phyloP scores from a whole-genome alignment of 345 rosid species.

The Populus nigra region DNA sequence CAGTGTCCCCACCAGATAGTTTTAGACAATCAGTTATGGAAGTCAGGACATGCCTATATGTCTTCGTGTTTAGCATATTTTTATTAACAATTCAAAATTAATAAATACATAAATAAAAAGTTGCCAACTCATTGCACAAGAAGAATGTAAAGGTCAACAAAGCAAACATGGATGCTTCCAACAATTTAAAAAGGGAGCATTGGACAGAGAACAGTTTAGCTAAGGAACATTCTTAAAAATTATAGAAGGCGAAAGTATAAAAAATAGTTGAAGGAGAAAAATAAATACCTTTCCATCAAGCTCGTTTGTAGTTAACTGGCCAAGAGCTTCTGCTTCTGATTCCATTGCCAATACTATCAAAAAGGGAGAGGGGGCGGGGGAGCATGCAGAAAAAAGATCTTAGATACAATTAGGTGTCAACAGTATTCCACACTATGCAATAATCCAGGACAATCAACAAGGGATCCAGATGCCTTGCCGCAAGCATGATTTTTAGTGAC shows the following conservation, averaged over 20 bases:
- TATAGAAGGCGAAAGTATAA: neutral
- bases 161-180: neutral
- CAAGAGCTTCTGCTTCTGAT: slow-evolving; percentile 69
- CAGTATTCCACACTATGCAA: neutral
- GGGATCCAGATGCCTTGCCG: neutral
- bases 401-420: neutral
- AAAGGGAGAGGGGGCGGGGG: neutral
- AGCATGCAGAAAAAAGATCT: slow-evolving; percentile 11
- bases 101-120: neutral
- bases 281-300: slow-evolving; percentile 65
- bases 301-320: slow-evolving; percentile 61
- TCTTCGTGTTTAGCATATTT: neutral
- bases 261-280: neutral
- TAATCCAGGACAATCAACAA: neutral
- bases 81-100: neutral
- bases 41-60: neutral
- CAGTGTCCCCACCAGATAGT: too few relatives aligned
- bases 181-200: neutral
- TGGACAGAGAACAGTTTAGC: neutral
- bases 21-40: neutral
- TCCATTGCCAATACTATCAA: slow-evolving; percentile 57
- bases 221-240: neutral
- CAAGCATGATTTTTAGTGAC: neutral
- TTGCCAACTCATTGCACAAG: neutral
- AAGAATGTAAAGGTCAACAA: neutral